Conservation (phyloP, 2,329 filamentous ascomycete species). For the Ceratocystis colombiana region DNA sequence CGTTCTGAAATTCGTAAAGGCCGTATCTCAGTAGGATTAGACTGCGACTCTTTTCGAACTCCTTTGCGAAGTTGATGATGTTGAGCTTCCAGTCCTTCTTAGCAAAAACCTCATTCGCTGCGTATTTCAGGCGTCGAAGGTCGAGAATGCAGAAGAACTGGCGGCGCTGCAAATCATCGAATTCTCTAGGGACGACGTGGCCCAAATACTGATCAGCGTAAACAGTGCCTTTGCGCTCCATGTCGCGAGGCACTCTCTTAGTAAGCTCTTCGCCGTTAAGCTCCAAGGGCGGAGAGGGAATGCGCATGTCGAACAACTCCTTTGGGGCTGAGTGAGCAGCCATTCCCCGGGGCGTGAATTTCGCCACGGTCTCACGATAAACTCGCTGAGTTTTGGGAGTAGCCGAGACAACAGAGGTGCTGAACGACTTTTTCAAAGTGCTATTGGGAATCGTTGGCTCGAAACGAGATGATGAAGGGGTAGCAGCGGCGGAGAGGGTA, state of each 20-base stretch:
- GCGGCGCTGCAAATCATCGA: slow-evolving; percentile 49
- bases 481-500: slow-evolving; percentile 32
- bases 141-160: slow-evolving; percentile 56
- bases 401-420: slow-evolving; percentile 37
- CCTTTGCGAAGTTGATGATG: slow-evolving; percentile 52
- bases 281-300: slow-evolving; percentile 46
- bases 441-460: slow-evolving; percentile 39
- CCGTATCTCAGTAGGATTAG: slow-evolving; percentile 52
- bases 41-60: slow-evolving; percentile 54
- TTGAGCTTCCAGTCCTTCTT: slow-evolving; percentile 55
- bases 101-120: slow-evolving; percentile 49
- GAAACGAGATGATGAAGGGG: slow-evolving; percentile 34
- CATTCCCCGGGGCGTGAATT: slow-evolving; percentile 42
- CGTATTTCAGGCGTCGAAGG: slow-evolving; percentile 51
- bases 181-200: slow-evolving; percentile 47
- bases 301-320: slow-evolving; percentile 50
- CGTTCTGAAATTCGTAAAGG: slow-evolving; percentile 53
- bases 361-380: slow-evolving; percentile 39
- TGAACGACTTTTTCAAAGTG: slow-evolving; percentile 41
- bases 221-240: slow-evolving; percentile 44
- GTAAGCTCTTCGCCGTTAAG: slow-evolving; percentile 47
- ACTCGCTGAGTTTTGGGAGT: slow-evolving; percentile 37
- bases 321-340: slow-evolving; percentile 38
- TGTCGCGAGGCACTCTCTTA: slow-evolving; percentile 44
- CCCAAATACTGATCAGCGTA: slow-evolving; percentile 51